Percentiles rank a stretch among this genome's conserved stretches.
phyloP scores from a whole-genome alignment of 495 filamentous ascomycete species.

The Friedmanniomyces simplex region DNA sequence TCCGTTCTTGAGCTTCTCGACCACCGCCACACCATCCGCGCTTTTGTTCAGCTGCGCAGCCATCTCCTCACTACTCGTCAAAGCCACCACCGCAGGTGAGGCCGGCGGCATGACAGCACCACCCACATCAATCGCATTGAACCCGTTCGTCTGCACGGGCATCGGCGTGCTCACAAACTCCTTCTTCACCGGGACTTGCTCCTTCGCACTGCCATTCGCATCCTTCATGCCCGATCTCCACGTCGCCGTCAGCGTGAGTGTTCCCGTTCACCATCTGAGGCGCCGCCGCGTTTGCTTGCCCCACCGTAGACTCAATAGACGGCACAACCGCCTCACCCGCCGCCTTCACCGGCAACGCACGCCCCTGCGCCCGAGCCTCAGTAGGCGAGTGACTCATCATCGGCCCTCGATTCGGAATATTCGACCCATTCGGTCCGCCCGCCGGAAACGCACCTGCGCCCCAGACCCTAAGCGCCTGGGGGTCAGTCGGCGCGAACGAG shows the following conservation, averaged over 20 bases:
- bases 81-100: neutral
- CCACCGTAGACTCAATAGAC: neutral
- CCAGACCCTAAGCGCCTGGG: conserved; percentile 1
- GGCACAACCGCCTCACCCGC: neutral
- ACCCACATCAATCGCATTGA: neutral
- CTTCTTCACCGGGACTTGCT: neutral
- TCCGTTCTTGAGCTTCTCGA: neutral
- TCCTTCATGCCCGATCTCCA: neutral
- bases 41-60: neutral
- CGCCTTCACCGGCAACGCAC: neutral
- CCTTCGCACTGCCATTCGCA: neutral
- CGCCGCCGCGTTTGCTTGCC: neutral
- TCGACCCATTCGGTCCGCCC: neutral
- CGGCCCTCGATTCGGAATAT: conserved; percentile 11
- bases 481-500: conserved; percentile 11
- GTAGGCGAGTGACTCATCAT: conserved; percentile 1
- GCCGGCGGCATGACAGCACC: neutral
- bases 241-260: neutral
- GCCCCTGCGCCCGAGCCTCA: neutral
- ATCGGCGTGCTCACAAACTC: neutral
- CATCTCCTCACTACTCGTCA: neutral
- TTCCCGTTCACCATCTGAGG: neutral
- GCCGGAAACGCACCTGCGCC: conserved; percentile 8
- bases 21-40: neutral
- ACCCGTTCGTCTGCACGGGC: neutral